Evolutionary conservation across 768 basidiomycete species (phyloP).

Genomic region (Sutorius australiensis): DNA sequence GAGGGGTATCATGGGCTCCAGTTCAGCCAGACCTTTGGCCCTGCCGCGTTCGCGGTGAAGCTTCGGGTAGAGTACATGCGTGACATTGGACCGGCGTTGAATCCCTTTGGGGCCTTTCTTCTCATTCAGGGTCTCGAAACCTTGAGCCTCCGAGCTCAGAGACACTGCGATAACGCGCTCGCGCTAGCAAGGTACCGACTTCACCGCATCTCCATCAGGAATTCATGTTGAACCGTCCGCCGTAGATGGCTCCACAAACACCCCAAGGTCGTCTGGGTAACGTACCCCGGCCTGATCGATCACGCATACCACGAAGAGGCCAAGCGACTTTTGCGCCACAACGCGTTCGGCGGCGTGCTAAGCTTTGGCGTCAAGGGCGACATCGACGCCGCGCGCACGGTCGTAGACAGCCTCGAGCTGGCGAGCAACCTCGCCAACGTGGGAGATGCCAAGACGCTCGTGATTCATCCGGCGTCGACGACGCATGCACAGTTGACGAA

Average conservation of each 20-base stretch:
- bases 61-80: slow-evolving; percentile 61
- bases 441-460: slow-evolving; percentile 73
- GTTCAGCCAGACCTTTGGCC: slow-evolving; percentile 64
- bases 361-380: slow-evolving; percentile 12
- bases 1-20: slow-evolving; percentile 74
- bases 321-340: slow-evolving; percentile 6
- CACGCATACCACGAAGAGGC: slow-evolving; percentile 14
- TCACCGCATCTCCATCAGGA: background rate
- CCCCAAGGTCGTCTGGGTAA: slow-evolving; percentile 16
- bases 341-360: slow-evolving; percentile 13
- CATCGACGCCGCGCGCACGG: slow-evolving; percentile 16
- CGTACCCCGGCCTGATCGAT: slow-evolving; percentile 10
- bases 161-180: slow-evolving; percentile 70
- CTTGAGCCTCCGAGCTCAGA: slow-evolving; percentile 62
- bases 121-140: slow-evolving; percentile 80
- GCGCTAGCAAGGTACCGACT: slow-evolving; percentile 50
- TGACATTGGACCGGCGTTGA: slow-evolving; percentile 61
- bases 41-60: slow-evolving; percentile 61
- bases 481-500: slow-evolving; percentile 68
- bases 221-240: too few species aligned
- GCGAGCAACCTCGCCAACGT: slow-evolving; percentile 37
- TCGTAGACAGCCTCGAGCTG: slow-evolving; percentile 39
- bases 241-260: slow-evolving; percentile 13
- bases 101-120: slow-evolving; percentile 72
- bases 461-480: slow-evolving; percentile 74